Conservation (phyloP, 1,284 basidiomycete genomes). For the Apiotrichum mycotoxinovorans region DNA sequence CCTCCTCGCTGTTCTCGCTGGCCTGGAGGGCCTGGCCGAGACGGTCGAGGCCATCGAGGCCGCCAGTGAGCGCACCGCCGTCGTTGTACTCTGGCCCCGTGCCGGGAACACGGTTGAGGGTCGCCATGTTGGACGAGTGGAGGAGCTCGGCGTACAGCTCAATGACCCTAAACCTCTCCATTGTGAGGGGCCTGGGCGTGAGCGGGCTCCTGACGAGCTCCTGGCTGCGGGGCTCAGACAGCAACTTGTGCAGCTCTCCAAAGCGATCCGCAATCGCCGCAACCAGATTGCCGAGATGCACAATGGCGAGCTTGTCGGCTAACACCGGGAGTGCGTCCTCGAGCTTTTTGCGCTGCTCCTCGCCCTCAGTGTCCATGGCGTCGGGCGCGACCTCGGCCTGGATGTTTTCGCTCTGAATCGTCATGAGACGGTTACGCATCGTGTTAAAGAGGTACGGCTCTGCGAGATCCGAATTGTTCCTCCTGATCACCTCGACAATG, state of each 20-base stretch:
- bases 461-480: constrained; percentile 98
- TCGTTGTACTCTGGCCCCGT: constrained; percentile 70
- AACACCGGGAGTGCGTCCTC: constrained; percentile 81
- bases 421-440: constrained; percentile 81
- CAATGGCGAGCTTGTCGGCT: constrained; percentile 84
- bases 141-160: constrained; percentile 95
- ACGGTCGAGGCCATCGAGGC: constrained; percentile 72
- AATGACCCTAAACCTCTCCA: constrained; percentile 94
- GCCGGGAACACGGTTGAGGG: constrained; percentile 75
- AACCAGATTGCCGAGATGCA: constrained; percentile 82
- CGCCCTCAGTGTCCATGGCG: constrained; percentile 49
- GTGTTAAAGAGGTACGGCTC: constrained; percentile 98
- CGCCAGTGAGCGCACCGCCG: constrained; percentile 75
- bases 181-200: constrained; percentile 74
- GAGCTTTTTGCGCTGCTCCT: constrained; percentile 63
- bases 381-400: constrained; percentile 10
- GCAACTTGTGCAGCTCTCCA: constrained; percentile 66
- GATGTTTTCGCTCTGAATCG: constrained; percentile 51
- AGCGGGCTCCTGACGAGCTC: constrained; percentile 67
- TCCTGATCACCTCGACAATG: constrained; percentile 92
- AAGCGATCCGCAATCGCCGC: constrained; percentile 71
- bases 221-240: constrained; percentile 69
- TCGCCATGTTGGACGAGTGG: constrained; percentile 97
- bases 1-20: constrained; percentile 48
- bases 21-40: constrained; percentile 71